Base-by-base conservation (phyloP, 2,329 filamentous ascomycete species). In the Fusarium dimerum region DNA sequence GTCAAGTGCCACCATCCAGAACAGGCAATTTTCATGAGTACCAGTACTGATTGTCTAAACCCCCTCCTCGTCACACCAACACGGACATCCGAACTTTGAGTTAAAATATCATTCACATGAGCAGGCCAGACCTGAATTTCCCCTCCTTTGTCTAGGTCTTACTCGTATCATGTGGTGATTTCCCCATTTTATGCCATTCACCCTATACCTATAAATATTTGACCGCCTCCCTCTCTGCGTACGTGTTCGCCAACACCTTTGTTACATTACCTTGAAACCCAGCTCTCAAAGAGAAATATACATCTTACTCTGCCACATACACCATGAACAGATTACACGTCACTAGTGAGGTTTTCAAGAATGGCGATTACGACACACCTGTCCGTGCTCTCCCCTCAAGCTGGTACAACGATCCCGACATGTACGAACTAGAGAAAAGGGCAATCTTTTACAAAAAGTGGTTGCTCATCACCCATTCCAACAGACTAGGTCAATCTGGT, bases 371-470 rank as follows among this genome's bases (percentile, higher is more conserved):
- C 41, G 30, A 29, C 15, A 43, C 13, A 11, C 41, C 41, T 5
- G 18, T 43, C 13, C 41, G 71, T 26, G 73, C 79, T 29, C 68
- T 83, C 1, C 80, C 80, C 2, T 71, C 45, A 6, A 76, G 76
- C 16, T 83, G 79, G 80, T 83, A 79, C 62, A 72, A 68, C 9
- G 77, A 76, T 2, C 65, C 69, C 8, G 76, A 77, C 48, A 78
- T 83, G 71, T 83, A 78, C 57, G 74, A 83, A 59, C 76, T 84
- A 0, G 81, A 84, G 62, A 70, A 76, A 12, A 75, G 81, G 15
- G 77, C 80, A 36, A 78, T 83, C 61, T 84, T 83, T 63, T 83
- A 80, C 30, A 74, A 75, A 55, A 76, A 77, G 57, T 83, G 80
- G 80, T 71, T 80, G 18, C 75, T 82, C 43, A 74, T 78, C 34